phyloP scores from a whole-genome alignment of 495 filamentous ascomycete species.

The Trichoderma virens region DNA sequence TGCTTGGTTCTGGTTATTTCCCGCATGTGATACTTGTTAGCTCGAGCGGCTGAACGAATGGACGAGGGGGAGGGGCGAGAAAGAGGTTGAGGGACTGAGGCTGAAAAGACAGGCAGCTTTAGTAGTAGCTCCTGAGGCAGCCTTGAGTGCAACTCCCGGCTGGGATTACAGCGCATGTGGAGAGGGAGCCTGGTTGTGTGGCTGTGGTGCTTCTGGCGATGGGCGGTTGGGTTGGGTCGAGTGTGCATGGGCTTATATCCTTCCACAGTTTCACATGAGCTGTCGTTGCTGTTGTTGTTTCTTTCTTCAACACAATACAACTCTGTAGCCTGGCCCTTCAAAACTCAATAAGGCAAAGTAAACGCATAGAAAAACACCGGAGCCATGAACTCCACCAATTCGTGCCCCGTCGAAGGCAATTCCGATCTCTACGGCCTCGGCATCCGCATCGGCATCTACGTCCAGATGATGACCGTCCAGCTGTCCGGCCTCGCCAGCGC shows the following conservation, averaged over 20 bases:
- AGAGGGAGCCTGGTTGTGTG: no score
- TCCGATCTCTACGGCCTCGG: conserved; percentile 34
- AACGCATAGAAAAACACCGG: not conserved
- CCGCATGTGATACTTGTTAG: conserved; percentile 3
- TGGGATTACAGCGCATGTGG: no score
- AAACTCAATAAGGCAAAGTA: no score
- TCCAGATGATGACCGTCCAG: conserved; percentile 25
- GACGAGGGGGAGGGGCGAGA: not conserved
- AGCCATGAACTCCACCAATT: not conserved
- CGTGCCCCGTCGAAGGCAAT: conserved; percentile 22
- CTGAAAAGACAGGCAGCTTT: not conserved
- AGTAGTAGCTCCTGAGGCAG: not conserved
- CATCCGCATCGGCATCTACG: conserved; percentile 31
- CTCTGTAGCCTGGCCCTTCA: no score
- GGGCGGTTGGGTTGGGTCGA: no score
- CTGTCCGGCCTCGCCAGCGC: conserved; percentile 13
- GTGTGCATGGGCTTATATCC: not conserved
- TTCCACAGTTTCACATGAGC: no score
- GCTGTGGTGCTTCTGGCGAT: no score
- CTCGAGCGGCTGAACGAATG: not conserved
- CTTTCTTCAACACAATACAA: not conserved
- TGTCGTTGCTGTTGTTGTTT: no score
- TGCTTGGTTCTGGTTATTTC: not conserved
- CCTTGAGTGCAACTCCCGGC: not conserved
- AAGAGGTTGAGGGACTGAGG: not conserved